Percentiles rank a stretch among this genome's conserved stretches.
Conservation (phyloP, 139 green algal genomes). For the Chlorella sp. region DNA sequence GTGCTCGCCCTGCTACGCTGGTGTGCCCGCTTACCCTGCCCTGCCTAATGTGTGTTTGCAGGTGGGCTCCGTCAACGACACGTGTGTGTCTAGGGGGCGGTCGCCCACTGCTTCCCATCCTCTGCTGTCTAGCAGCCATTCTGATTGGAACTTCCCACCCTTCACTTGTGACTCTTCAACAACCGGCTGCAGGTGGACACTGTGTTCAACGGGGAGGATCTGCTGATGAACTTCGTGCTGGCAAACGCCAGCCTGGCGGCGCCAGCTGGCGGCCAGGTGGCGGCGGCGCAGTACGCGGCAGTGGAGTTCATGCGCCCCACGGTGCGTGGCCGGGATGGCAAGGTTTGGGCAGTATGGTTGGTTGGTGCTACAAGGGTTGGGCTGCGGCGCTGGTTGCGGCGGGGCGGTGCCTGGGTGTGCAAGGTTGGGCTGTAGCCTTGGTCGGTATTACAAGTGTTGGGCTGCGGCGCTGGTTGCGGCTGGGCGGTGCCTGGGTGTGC, state of each 20-base stretch:
- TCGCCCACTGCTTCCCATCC: too few species aligned
- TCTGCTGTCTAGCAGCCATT: too few species aligned
- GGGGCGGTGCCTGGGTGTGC: neutral
- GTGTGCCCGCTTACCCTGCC: neutral
- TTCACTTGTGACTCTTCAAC: too few species aligned
- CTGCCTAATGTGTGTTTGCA: too few species aligned
- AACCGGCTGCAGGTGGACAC: constrained; percentile 52
- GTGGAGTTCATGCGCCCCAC: constrained; percentile 28
- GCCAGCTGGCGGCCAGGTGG: neutral
- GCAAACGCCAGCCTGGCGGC: constrained; percentile 13
- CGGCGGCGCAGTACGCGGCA: neutral
- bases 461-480: neutral
- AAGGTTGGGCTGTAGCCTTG: neutral
- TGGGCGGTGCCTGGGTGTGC: neutral
- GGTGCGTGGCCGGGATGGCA: neutral
- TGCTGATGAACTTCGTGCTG: constrained; percentile 66
- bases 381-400: neutral
- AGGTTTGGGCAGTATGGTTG: neutral
- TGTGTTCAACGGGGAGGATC: constrained; percentile 64
- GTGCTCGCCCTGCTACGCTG: neutral
- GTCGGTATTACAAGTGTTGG: neutral
- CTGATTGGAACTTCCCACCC: too few species aligned
- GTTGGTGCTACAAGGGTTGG: neutral
- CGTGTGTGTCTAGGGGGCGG: too few species aligned
- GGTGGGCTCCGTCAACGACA: too few species aligned